Evolutionary conservation across 768 basidiomycete genomes (phyloP).

Genomic region (Lenzites betulinus): DNA sequence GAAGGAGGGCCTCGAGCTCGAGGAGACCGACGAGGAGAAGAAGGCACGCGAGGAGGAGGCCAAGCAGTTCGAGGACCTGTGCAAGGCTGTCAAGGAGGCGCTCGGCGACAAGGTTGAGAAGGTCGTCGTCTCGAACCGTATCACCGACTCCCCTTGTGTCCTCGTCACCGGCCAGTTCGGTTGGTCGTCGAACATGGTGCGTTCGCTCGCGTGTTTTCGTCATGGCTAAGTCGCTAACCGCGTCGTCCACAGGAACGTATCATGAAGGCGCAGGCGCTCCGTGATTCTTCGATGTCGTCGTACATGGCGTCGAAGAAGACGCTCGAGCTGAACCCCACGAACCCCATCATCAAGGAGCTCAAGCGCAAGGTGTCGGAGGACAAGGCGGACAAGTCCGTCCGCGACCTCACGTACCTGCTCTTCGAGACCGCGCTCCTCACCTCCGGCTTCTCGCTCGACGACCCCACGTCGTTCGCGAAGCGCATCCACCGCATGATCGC

Average conservation of each 20-base stretch:
- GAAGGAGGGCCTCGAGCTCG: conserved; percentile 98
- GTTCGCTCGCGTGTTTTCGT: conserved; percentile 24
- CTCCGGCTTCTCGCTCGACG: conserved; percentile 93
- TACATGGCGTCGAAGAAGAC: conserved; percentile 99
- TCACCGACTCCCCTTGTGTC: conserved; percentile 94
- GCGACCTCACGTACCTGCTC: conserved; percentile 92
- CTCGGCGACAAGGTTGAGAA: conserved; percentile 99
- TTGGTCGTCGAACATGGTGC: conserved; percentile 98
- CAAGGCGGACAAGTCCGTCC: conserved; percentile 98
- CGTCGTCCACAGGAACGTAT: conserved; percentile 71
- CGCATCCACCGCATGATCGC: conserved; percentile 98
- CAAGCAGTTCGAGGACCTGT: conserved; percentile 82
- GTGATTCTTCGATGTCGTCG: conserved; percentile 96
- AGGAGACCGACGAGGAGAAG: conserved; percentile 99
- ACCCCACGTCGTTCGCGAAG: conserved; percentile 92
- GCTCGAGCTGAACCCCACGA: conserved; percentile 89
- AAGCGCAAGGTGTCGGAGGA: conserved; percentile 95
- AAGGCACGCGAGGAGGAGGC: conserved; percentile 82
- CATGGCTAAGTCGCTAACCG: neutral
- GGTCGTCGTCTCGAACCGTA: conserved; percentile 97
- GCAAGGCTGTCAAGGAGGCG: conserved; percentile 94
- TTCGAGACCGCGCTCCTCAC: conserved; percentile 97
- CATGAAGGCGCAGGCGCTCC: conserved; percentile 98
- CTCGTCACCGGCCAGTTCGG: conserved; percentile 99
- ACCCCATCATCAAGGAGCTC: conserved; percentile 95